These are phyloP conservation scores for Ambispora gerdemannii DNA, from an alignment of 192 early-diverging fungal species.

Conservation along the genomic window DNA sequence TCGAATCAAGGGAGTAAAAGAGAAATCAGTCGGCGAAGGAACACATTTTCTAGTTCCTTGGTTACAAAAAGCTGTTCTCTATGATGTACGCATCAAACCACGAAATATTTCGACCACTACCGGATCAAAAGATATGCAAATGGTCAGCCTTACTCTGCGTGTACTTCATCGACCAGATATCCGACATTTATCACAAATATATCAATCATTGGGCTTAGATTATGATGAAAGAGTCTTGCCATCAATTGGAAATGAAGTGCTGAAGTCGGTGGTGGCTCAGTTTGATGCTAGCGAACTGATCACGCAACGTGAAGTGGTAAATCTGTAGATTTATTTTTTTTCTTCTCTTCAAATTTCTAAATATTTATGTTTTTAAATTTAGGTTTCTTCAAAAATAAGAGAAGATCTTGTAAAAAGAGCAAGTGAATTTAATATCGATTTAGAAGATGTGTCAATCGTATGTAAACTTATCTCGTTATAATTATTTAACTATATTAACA, in stretches of 20 bases:
- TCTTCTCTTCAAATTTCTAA: not conserved
- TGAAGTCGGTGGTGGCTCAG: constrained; percentile 97
- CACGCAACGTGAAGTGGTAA: constrained; percentile 89
- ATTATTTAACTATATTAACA: not conserved
- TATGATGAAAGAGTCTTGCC: constrained; percentile 98
- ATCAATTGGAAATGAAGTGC: constrained; percentile 98
- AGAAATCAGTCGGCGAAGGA: constrained; percentile 78
- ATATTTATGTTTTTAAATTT: constrained; percentile 1
- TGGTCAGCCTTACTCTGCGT: constrained; percentile 90
- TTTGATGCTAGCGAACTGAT: constrained; percentile 98
- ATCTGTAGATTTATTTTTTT: constrained; percentile 31
- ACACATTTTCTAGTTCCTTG: constrained; percentile 98
- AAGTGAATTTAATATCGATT: constrained; percentile 89
- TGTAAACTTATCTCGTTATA: constrained; percentile 33
- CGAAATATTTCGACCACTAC: constrained; percentile 98
- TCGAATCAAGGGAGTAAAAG: constrained; percentile 86
- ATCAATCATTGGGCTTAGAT: constrained; percentile 88
- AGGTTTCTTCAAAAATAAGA: constrained; percentile 87
- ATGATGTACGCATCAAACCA: constrained; percentile 92
- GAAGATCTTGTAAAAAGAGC: constrained; percentile 90
- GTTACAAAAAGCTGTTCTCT: constrained; percentile 86
- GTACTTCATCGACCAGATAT: constrained; percentile 87
- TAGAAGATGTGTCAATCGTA: constrained; percentile 98
- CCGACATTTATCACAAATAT: constrained; percentile 73
- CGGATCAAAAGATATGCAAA: constrained; percentile 99